Evolutionary conservation across 2,329 filamentous ascomycete genomes (phyloP), one percentile per base, ranked within the genome.

Genomic region (Sordariomycetes sp.): DNA sequence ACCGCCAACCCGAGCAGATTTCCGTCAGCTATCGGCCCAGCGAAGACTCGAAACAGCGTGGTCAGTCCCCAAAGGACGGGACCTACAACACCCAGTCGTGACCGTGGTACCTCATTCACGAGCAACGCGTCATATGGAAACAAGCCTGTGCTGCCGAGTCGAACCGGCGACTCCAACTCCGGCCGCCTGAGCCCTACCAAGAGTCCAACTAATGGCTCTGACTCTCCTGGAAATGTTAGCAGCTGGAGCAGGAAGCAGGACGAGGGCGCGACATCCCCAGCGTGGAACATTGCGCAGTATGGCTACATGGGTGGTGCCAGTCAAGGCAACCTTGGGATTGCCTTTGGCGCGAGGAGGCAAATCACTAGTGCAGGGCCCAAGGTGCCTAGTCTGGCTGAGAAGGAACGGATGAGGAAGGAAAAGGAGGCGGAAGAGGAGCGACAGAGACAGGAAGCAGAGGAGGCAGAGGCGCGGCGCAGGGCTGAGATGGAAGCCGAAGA

Each of bases 231-330:
- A 20, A 58, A 66, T 2, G 75, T 90, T 41, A 94, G 84, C 53
- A 93, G 79, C 58, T 96, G 92, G 92, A 94, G 85, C 58, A 93
- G 78, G 55, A 85, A 74, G 56, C 72, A 75, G 36, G 86, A 95
- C 46, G 84, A 95, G 56, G 75, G 75, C 12, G 72, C 70, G 29
- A 95, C 88, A 2, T 71, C 80, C 18, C 92, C 92, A 1, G 92
- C 92, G 2, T 98, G 92, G 92, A 98, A 96, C 54, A 96, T 96
- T 46, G 83, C 88, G 37, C 92, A 98, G 54, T 98, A 98, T 53
- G 88, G 92, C 7, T 98, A 95, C 59, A 92, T 96, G 82, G 92
- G 92, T 38, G 92, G 92, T 32, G 92, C 92, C 18, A 95, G 86
- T 50, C 92, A 98, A 56, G 90, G 86, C 4, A 96, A 94, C 48